phyloP scores from a whole-genome alignment of 176 grass and related monocot species.

The Poa annua region DNA sequence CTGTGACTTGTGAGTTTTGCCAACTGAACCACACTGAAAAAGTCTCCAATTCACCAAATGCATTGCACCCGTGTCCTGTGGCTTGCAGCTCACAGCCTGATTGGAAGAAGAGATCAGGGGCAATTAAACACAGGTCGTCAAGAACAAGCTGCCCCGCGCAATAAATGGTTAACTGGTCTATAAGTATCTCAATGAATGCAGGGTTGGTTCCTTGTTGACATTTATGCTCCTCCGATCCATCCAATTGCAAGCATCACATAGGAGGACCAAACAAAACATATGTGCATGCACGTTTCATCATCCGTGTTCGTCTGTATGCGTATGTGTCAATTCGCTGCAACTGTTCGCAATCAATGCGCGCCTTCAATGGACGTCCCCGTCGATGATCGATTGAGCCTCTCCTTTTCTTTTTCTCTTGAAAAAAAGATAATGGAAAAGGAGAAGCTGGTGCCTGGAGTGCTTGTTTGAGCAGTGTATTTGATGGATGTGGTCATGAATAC shows the following conservation, averaged over 20 bases:
- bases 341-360: slow-evolving; percentile 39
- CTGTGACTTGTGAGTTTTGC: neutral
- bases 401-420: neutral
- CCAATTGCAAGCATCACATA: too few relatives aligned
- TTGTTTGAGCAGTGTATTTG: slow-evolving; percentile 4
- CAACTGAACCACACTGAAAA: neutral
- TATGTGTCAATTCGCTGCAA: slow-evolving; percentile 35
- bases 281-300: too few relatives aligned
- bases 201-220: neutral
- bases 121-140: too few relatives aligned
- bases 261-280: too few relatives aligned
- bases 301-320: too few relatives aligned
- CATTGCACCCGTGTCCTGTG: too few relatives aligned
- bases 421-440: neutral
- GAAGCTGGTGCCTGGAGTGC: neutral
- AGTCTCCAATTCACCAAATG: too few relatives aligned
- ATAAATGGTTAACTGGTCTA: neutral
- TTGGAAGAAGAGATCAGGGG: too few relatives aligned
- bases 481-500: neutral
- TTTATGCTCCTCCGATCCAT: neutral
- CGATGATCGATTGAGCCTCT: too few relatives aligned
- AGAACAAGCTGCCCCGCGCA: neutral
- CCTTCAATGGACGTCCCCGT: slow-evolving; percentile 20
- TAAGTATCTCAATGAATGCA: neutral
- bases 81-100: too few relatives aligned